Percentiles rank a stretch among this genome's conserved stretches.
Conservation (phyloP, 805 yeast genomes). For the Wickerhamomyces tratensis region DNA sequence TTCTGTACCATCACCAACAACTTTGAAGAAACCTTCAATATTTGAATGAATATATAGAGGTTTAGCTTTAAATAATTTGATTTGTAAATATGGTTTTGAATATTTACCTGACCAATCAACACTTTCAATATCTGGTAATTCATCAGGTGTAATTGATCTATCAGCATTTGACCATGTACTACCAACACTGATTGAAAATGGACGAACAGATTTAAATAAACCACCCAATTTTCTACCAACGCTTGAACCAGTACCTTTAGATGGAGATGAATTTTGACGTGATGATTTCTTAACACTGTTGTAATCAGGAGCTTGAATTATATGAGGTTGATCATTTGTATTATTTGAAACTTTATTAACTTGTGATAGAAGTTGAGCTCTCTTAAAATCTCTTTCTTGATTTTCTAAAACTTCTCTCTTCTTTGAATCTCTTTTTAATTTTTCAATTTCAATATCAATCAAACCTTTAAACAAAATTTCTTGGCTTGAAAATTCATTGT, state of each 20-base stretch:
- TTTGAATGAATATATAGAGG: slow-evolving; percentile 26
- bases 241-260: slow-evolving; percentile 9
- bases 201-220: slow-evolving; percentile 44
- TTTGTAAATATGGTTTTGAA: slow-evolving; percentile 38
- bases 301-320: slow-evolving; percentile 7
- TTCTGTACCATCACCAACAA: slow-evolving; percentile 34
- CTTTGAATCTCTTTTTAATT: slow-evolving; percentile 40
- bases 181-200: slow-evolving; percentile 45
- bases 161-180: slow-evolving; percentile 32
- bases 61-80: slow-evolving; percentile 33
- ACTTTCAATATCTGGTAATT: slow-evolving; percentile 46
- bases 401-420: slow-evolving; percentile 29
- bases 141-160: slow-evolving; percentile 35
- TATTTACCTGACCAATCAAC: slow-evolving; percentile 27
- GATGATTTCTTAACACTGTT: slow-evolving; percentile 9
- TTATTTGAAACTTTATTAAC: slow-evolving; percentile 1
- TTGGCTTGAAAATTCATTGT: slow-evolving; percentile 25
- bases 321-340: slow-evolving; percentile 3
- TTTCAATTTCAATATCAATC: slow-evolving; percentile 39
- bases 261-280: slow-evolving; percentile 12
- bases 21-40: slow-evolving; percentile 31
- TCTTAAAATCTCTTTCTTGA: slow-evolving; percentile 27
- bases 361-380: slow-evolving; percentile 20
- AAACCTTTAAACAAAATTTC: slow-evolving; percentile 34
- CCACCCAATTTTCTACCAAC: slow-evolving; percentile 45